Evolutionary conservation across 805 yeast genomes (phyloP).

Genomic region (Candida silvicultrix): DNA sequence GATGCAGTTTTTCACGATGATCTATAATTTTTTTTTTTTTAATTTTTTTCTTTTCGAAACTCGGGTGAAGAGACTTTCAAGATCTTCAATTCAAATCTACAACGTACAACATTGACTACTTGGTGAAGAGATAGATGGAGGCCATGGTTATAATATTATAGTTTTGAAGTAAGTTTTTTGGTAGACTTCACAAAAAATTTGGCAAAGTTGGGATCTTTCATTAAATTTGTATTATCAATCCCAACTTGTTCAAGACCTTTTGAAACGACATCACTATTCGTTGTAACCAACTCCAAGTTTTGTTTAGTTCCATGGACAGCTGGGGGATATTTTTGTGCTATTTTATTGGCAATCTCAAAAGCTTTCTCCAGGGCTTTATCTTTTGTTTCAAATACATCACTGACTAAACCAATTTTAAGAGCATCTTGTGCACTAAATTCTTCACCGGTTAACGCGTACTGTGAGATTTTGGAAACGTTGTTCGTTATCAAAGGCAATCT

Average conservation of each 20-base stretch:
- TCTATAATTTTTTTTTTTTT: too few species aligned
- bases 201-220: conserved; percentile 1
- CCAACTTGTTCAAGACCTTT: conserved; percentile 48
- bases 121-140: too few species aligned
- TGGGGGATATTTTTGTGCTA: conserved; percentile 44
- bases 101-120: too few species aligned
- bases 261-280: conserved; percentile 31
- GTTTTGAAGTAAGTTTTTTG: conserved; percentile 1
- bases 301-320: conserved; percentile 63
- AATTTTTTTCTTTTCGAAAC: too few species aligned
- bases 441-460: conserved; percentile 57
- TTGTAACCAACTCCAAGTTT: conserved; percentile 36
- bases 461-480: conserved; percentile 52
- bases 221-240: conserved; percentile 37
- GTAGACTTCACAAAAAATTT: background rate
- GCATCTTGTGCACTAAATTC: conserved; percentile 52
- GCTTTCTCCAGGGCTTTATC: conserved; percentile 45
- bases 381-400: conserved; percentile 38
- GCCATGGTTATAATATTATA: too few species aligned
- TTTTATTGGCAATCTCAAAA: conserved; percentile 36
- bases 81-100: background rate
- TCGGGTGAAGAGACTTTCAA: background rate
- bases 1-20: too few species aligned
- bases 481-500: conserved; percentile 49
- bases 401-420: conserved; percentile 44